phyloP scores from a whole-genome alignment of 176 grass and related monocot species.

The Oryza nivara region DNA sequence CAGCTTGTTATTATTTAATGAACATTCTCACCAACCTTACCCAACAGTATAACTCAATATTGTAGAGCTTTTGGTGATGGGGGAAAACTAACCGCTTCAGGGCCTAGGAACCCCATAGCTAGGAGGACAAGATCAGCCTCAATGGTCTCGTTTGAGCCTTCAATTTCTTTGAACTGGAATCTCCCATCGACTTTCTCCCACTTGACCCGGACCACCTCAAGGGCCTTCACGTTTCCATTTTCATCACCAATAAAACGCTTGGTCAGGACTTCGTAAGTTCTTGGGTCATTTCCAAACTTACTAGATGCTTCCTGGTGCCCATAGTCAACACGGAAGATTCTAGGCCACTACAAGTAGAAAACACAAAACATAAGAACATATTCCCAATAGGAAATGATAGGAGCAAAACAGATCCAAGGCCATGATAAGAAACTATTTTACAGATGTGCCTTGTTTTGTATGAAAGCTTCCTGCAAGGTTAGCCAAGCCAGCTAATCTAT shows the following conservation, averaged over 20 bases:
- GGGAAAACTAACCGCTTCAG: conserved; percentile 68
- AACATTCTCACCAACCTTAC: background rate
- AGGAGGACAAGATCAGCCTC: conserved; percentile 96
- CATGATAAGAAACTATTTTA: background rate
- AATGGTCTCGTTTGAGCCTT: conserved; percentile 83
- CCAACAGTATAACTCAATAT: background rate
- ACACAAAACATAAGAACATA: conserved; percentile 31
- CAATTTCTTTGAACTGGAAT: conserved; percentile 70
- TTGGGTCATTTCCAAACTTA: conserved; percentile 94
- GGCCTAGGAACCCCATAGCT: conserved; percentile 96
- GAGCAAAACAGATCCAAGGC: background rate
- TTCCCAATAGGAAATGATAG: conserved; percentile 21
- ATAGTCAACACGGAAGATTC: conserved; percentile 88
- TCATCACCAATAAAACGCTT: conserved; percentile 84
- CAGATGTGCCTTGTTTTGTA: background rate
- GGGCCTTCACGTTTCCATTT: conserved; percentile 81
- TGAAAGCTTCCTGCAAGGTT: background rate
- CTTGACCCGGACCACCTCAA: conserved; percentile 72
- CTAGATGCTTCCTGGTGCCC: conserved; percentile 87
- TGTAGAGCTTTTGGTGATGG: background rate
- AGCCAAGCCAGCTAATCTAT: background rate
- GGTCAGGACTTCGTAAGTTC: conserved; percentile 83
- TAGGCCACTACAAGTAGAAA: conserved; percentile 75
- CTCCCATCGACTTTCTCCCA: conserved; percentile 78
- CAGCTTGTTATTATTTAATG: conserved; percentile 10